These are phyloP conservation scores for Brassica napus DNA, from an alignment of 345 rosid genomes.

Conservation along the genomic window DNA sequence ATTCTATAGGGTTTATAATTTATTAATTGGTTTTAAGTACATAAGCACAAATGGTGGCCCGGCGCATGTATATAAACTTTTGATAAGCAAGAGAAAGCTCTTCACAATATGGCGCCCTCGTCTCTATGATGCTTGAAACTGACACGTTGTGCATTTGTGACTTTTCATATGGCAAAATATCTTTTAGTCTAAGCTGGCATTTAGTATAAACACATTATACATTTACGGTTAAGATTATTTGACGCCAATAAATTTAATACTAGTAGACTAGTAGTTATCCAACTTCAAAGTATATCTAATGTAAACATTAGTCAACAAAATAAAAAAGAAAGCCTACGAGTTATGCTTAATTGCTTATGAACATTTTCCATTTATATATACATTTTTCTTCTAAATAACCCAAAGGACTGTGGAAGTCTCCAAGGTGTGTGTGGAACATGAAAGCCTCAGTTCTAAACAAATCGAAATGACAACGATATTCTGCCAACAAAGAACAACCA, in stretches of 20 bases:
- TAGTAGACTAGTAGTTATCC: not conserved
- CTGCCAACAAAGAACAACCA: too few species aligned
- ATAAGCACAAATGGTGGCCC: not conserved
- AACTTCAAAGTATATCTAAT: not conserved
- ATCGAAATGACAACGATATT: too few species aligned
- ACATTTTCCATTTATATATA: not conserved
- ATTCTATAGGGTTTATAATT: too few species aligned
- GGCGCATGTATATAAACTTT: not conserved
- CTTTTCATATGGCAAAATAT: not conserved
- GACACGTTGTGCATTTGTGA: constrained; percentile 26
- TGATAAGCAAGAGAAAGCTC: constrained; percentile 25
- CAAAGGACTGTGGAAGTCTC: constrained; percentile 18
- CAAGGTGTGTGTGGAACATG: constrained; percentile 33
- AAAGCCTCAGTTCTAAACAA: constrained; percentile 34
- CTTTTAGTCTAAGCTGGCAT: constrained; percentile 7
- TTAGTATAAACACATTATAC: constrained; percentile 2
- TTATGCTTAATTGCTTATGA: not conserved
- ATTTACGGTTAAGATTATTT: not conserved
- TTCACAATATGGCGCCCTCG: constrained; percentile 15
- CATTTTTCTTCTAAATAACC: constrained; percentile 2
- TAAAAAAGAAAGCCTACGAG: too few species aligned
- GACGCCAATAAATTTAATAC: not conserved
- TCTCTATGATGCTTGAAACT: constrained; percentile 23
- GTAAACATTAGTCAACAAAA: not conserved
- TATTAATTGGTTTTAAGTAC: too few species aligned